Evolutionary conservation across 2,329 filamentous ascomycete species (phyloP), one percentile per base, ranked within the genome.

Genomic region (Colletotrichum lindemuthianum): DNA sequence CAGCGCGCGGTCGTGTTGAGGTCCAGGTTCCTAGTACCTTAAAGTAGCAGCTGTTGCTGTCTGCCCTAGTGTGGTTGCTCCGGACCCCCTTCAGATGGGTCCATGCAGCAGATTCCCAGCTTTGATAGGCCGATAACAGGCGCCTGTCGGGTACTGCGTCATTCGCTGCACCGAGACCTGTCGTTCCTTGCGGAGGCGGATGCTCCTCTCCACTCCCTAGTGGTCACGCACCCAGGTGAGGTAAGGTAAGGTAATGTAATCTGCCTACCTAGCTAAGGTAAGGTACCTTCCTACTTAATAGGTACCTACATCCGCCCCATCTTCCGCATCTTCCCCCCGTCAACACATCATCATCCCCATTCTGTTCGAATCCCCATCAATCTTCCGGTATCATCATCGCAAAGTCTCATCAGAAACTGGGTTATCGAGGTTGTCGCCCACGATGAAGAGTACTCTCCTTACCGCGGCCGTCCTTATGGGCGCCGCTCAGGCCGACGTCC

Each of bases 381-480:
- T 24, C 32, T 12, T 41, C 44, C 16, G 57, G 58, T 33, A 65
- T 63, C 51, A 44, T n/a, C 63, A 56, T 24, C 36, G 41, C 52
- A 40, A 63, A 65, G 51, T 57, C 58, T 51, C 58, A 65, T 6
- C 15, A 65, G 36, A 51, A 34, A 43, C 40, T 39, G 52, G 58
- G 57, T 15, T 48, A 57, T 43, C 51, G 58, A 63, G 47, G 39
- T 57, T 43, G 15, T 63, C 51, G 33, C 77, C 79, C 81, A 84
- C 71, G 79, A 98, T 97, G 95, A 97, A 96, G 90, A 89, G 89
- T 79, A 84, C 90, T 81, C 83, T 93, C 75, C 80, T 97, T 76
- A 84, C 93, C 78, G 90, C 92, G 81, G 89, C 90, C 74, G 86
- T 90, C 83, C 88, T 96, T 85, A 86, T 94, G 75, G 91, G 92